Evolutionary conservation across 129 eudicot genomes (phyloP).

Genomic region (Silybum marianum): DNA sequence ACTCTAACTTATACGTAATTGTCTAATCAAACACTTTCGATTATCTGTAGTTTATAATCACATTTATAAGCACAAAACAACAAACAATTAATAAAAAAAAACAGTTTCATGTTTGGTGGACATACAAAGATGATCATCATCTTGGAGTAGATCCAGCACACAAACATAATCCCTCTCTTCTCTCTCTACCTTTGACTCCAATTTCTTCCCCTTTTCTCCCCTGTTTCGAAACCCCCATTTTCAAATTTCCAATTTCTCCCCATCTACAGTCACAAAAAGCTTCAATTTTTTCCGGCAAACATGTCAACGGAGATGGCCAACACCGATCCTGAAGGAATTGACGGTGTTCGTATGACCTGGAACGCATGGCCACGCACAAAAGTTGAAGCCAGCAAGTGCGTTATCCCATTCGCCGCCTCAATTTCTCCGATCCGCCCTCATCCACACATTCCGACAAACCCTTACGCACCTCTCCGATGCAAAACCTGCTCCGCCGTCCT

Average conservation of each 20-base stretch:
- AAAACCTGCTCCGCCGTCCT: slow-evolving; percentile 69
- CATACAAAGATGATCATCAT: slow-evolving; percentile 27
- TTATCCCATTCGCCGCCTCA: slow-evolving; percentile 86
- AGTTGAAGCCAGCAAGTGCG: slow-evolving; percentile 81
- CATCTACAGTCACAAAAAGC: neutral
- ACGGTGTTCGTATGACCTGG: slow-evolving; percentile 86
- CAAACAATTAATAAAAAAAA: neutral
- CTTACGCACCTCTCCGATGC: slow-evolving; percentile 82
- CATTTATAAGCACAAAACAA: neutral
- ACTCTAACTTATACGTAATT: too few relatives aligned
- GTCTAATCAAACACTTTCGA: too few relatives aligned
- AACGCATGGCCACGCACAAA: slow-evolving; percentile 82
- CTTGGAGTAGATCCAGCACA: slow-evolving; percentile 18
- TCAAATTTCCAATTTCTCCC: neutral
- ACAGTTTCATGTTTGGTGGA: slow-evolving; percentile 25
- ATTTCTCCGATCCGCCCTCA: slow-evolving; percentile 83
- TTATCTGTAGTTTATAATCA: too few relatives aligned
- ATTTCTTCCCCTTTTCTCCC: slow-evolving; percentile 24
- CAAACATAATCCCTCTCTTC: neutral
- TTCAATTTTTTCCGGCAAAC: slow-evolving; percentile 14
- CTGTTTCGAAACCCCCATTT: slow-evolving; percentile 2
- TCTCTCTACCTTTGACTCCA: slow-evolving; percentile 28
- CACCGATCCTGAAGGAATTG: slow-evolving; percentile 84
- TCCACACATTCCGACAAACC: slow-evolving; percentile 65
- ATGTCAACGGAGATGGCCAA: slow-evolving; percentile 79